Evolutionary conservation across 176 grass and related monocot species (phyloP), one percentile per base, ranked within the genome.

Genomic region (Eleusine coracana): DNA sequence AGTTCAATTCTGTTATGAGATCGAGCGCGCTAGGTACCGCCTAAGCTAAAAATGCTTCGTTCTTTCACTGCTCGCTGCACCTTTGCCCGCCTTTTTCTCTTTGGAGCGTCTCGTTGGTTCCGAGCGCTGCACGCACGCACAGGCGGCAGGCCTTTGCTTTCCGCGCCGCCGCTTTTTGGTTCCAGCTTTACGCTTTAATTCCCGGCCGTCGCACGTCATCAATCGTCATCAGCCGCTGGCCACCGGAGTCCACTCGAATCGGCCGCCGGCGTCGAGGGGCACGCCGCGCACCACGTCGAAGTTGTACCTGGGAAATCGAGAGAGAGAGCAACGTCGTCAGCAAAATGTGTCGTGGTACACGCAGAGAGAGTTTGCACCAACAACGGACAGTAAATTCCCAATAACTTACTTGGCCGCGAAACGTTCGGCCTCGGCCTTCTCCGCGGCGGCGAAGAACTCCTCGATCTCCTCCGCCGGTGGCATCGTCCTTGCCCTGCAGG

Each of bases 381-480:
- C 31, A 34, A 34, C 6, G 2, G 3, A 13, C 11, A 14, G 59
- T 41, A 5, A 69, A 20, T 81, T 21, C 15, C 1, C 2, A 34
- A 56, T 2, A 10, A 20, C 88, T 91, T 87, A 97, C 94, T 86
- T 97, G 88, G 77, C 76, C 1, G 84, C 56, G 73, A 91, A 93
- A 39, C 88, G 91, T 10, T 86, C 70, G 54, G 88, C 77, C 58
- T 87, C 66, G 39, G 88, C 86, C 76, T 77, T 90, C 81, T 97
- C 91, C 6, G 81, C 84, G 41, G 86, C 86, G 39, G 52, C 50
- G 70, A 97, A 93, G 88, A 97, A 97, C 28, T 83, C 73, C 18
- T 97, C 94, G 59, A 97, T 87, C 83, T 97, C 91, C 28, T 17
- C 79, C 68, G 70, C 69, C 14, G 55, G 70, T n/a, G 91, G 94